These are phyloP conservation scores for Paratrimastix pyriformis DNA, from an alignment of 78 protist genomes.

Conservation along the genomic window DNA sequence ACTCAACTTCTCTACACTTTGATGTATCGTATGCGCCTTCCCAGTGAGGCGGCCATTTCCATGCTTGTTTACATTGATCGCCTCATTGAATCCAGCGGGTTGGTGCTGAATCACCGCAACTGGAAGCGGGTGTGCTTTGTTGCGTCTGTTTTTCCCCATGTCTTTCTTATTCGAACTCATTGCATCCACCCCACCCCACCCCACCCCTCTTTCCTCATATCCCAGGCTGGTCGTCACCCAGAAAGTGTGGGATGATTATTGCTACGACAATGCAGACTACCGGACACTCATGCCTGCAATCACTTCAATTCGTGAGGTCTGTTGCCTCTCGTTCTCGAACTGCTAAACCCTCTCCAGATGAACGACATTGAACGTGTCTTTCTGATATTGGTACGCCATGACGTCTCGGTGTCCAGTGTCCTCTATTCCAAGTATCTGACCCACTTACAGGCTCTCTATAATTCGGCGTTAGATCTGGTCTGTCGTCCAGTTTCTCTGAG, in stretches of 20 bases:
- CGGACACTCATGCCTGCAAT: not conserved
- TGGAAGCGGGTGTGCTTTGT: not conserved
- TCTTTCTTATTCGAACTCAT: too few relatives aligned
- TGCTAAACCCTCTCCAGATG: not conserved
- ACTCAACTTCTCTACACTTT: not conserved
- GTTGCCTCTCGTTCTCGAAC: too few relatives aligned
- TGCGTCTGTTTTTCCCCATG: not conserved
- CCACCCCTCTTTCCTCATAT: too few relatives aligned
- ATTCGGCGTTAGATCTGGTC: too few relatives aligned
- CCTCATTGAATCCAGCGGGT: slow-evolving; percentile 4
- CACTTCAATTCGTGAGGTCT: too few relatives aligned
- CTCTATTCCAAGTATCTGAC: too few relatives aligned
- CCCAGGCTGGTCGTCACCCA: slow-evolving; percentile 14
- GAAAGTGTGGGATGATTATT: slow-evolving; percentile 11
- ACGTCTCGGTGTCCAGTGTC: too few relatives aligned
- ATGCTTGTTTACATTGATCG: slow-evolving; percentile 26
- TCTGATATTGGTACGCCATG: too few relatives aligned
- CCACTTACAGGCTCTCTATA: too few relatives aligned
- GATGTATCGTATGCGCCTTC: slow-evolving; percentile 9
- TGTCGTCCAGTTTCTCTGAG: too few relatives aligned
- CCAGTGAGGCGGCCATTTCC: slow-evolving; percentile 13
- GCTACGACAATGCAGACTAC: slow-evolving; percentile 21
- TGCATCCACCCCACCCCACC: too few relatives aligned
- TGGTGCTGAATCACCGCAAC: not conserved
- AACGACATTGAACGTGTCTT: slow-evolving; percentile 14